Base-by-base conservation (phyloP, 805 yeast species). In the Ogataea pini region DNA sequence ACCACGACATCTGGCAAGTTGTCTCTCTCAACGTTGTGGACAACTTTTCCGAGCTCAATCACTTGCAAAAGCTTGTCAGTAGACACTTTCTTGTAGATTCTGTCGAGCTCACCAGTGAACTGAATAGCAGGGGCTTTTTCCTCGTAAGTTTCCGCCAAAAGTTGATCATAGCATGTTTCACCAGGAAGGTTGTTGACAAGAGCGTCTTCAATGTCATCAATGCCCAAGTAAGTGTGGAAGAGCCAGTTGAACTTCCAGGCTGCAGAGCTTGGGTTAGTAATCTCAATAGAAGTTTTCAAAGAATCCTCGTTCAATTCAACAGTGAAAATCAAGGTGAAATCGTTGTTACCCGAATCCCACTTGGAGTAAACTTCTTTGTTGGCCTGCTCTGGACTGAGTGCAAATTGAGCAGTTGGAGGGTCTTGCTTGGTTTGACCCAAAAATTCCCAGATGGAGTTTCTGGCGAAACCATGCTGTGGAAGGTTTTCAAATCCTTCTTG, bases 381-480 rank as follows among this genome's bases (percentile, higher is more conserved):
- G 32, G 94, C 85, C 46, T 83, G 74, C 62, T 89, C 96, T 6
- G 96, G 96, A 14, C 94, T 85, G 48, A 94, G 77, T 0, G 90
- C 99, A 68, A 90, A 91, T 67, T 94, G 97, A 37, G 86, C 86
- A 4, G 95, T 82, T 45, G 91, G 86, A 24, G 88, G 86, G 38
- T 72, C 68, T 45, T 77, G 83, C 29, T 76, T 75, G 16, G 85
- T 80, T 69, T 89, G 92, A 32, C 99, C 99, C 52, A 94, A 74
- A 59, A 91, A 88, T 67, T 94, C 97, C 99, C 99, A 94, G 2
- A 76, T 71, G 12, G 92, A 83, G 67, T 80, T 85, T 68, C 99
- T 78, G 16, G 96, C 99, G 71, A 94, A 87, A 1, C 99, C 99
- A 65, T 94, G 99, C 71, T 94, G 98, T 16, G 97, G 97, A 55